Evolutionary conservation across 1,284 basidiomycete genomes (phyloP).

Genomic region (Farysia itapuensis): DNA sequence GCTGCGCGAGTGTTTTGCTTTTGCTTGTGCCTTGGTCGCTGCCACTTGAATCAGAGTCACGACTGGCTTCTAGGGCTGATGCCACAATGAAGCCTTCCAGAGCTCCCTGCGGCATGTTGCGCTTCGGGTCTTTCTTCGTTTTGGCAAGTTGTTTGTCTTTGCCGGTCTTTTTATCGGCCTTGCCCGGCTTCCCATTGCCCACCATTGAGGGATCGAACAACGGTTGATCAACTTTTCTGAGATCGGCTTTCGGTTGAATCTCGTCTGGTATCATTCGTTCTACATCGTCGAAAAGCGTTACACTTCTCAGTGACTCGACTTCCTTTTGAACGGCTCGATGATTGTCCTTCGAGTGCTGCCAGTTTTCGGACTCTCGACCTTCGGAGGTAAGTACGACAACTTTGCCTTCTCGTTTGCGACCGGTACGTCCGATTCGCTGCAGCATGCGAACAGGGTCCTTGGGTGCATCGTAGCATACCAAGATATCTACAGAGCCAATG

Average conservation of each 20-base stretch:
- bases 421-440: conserved; percentile 93
- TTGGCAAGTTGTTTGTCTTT: conserved; percentile 13
- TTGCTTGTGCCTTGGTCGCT: conserved; percentile 8
- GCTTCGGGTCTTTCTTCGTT: conserved; percentile 45
- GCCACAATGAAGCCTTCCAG: conserved; percentile 47
- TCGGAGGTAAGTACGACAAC: conserved; percentile 93
- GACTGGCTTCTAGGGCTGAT: conserved; percentile 32
- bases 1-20: too few species aligned
- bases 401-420: conserved; percentile 84
- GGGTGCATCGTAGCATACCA: conserved; percentile 93
- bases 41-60: conserved; percentile 9
- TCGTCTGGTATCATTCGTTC: conserved; percentile 79
- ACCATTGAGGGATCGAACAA: conserved; percentile 56
- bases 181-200: conserved; percentile 7
- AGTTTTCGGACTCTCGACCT: conserved; percentile 85
- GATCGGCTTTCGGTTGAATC: conserved; percentile 74
- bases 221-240: conserved; percentile 70
- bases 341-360: conserved; percentile 82
- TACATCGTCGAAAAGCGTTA: conserved; percentile 91
- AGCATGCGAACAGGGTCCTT: conserved; percentile 96
- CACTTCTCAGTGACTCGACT: conserved; percentile 79
- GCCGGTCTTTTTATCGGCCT: conserved; percentile 21
- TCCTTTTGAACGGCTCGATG: conserved; percentile 87
- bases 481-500: conserved; percentile 97
- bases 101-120: conserved; percentile 45